Conservation (phyloP, 225 moss, liverwort and hornwort genomes). For the Ulota crispa region DNA sequence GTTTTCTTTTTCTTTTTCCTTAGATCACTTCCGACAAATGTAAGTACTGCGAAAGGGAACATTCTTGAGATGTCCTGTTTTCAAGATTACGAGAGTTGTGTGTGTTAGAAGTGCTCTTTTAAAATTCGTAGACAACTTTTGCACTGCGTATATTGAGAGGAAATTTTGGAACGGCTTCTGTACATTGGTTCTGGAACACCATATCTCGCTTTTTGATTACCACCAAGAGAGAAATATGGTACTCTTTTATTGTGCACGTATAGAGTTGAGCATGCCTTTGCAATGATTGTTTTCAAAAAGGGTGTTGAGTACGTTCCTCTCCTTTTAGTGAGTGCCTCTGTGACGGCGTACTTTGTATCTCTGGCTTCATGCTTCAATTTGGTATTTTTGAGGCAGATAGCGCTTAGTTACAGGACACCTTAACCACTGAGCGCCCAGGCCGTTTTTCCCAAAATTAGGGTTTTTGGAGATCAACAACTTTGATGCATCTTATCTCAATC, state of each 20-base stretch:
- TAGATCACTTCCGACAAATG: background rate
- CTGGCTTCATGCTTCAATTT: slow-evolving; percentile 1
- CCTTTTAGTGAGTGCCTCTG: background rate
- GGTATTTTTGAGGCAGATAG: background rate
- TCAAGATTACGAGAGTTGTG: background rate
- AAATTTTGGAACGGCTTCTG: slow-evolving; percentile 21
- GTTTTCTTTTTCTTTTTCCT: background rate
- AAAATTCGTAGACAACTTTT: background rate
- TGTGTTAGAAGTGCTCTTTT: background rate
- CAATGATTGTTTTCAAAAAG: background rate
- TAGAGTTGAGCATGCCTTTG: background rate
- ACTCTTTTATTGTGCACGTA: background rate
- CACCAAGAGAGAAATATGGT: background rate
- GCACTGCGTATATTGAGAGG: slow-evolving; percentile 14
- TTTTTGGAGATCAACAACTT: too few relatives aligned
- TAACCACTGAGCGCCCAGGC: too few relatives aligned
- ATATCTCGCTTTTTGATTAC: background rate
- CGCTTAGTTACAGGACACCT: background rate
- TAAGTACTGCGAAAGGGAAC: slow-evolving; percentile 14
- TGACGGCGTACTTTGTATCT: background rate
- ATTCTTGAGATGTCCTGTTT: slow-evolving; percentile 4
- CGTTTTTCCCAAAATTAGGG: too few relatives aligned
- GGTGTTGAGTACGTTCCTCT: background rate
- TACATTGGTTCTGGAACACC: slow-evolving; percentile 21
- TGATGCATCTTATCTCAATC: too few relatives aligned